Evolutionary conservation across 108 stramenopile genomes (phyloP), one percentile per base, ranked within the genome.

Genomic region (Cafeteria roenbergensis): DNA sequence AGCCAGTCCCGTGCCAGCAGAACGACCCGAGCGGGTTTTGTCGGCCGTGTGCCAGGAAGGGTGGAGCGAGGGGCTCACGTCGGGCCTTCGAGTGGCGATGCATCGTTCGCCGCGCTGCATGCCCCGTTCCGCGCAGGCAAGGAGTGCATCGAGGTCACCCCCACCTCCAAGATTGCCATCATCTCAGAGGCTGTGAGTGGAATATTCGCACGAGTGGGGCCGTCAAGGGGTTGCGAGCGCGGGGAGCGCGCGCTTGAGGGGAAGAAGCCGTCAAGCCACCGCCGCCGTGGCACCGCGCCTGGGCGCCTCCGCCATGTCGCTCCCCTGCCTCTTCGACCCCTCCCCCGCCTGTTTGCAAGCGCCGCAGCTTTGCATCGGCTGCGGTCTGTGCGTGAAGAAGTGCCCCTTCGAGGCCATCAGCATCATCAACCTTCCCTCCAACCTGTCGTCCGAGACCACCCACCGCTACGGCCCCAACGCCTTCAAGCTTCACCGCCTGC

Each of bases 391-490:
- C 72, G 93, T 94, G 8, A 95, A 97, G 78, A 75, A 80, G 67
- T 98, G 97, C 69, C 97, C 97, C 26, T 95, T 95, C 70, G 93
- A 88, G 62, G 97, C 97, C 35, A 91, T 98, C 62, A 77, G 78
- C 54, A 94, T 98, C 71, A 95, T 98, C 87, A 98, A 98, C 70
- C 77, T 98, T 32, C 97, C 97, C 64, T 91, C 9, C 21, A n/a
- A 92, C 70, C 82, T 98, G 29, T 91, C 94, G 58, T 62, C 69
- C 62, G 88, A 93, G 42, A 92, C 90, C 21, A 98, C 97, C 9
- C 97, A 98, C 79, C 89, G 97, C 34, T 99, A 96, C 66, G 97
- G 97, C 6, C 93, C 93, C 62, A 99, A 99, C 85, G 82, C 87
- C 35, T 99, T 99, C 87, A 96, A 95, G 75, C 83, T 99, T 27